Base-by-base conservation (phyloP, 768 basidiomycete genomes). In the Mycena maculata region DNA sequence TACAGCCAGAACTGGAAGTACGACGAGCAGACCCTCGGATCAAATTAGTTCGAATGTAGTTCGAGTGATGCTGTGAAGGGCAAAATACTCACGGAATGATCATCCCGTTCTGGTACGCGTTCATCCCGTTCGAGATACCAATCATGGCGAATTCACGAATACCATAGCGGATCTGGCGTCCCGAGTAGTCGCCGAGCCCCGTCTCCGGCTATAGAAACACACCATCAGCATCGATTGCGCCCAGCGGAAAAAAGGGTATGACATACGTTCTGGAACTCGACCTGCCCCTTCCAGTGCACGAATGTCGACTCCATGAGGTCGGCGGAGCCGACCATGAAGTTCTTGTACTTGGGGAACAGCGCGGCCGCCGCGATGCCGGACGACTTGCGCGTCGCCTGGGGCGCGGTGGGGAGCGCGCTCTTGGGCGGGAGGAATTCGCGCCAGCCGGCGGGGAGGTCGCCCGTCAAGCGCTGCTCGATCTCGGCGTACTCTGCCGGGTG, bases 91-190 rank as follows among this genome's bases (percentile, higher is more conserved):
- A 65, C 64, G 65, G 65, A 25, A 67, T 67, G 52, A 67, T 45
- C 65, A 67, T 52, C 28, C 49, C 49, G 31, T 52, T 52, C 49
- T 52, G 49, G 55, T 63, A 68, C 16, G 67, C 67, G 42, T 38
- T 53, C 54, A 68, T 45, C 5, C 67, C 67, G 49, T 68, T 67
- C 45, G 67, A 63, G 28, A 68, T 56, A 6, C 25, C 67, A 39
- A 59, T 60, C 67, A 68, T 68, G 6, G 67, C 62, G 36, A 68
- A 68, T 44, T 68, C 67, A 27, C 67, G 67, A 53, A 68, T 68
- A 22, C 67, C 67, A 33, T 68, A 68, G 0, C 67, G 61, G 38
- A 68, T 68, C 30, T 68, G 67, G 13, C 67, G 61, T 22, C 67
- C 67, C 16, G 30, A 36, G 41, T 68, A 68, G 33, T 64, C 62